phyloP scores from a whole-genome alignment of 768 basidiomycete genomes.

The Favolaschia claudopus region DNA sequence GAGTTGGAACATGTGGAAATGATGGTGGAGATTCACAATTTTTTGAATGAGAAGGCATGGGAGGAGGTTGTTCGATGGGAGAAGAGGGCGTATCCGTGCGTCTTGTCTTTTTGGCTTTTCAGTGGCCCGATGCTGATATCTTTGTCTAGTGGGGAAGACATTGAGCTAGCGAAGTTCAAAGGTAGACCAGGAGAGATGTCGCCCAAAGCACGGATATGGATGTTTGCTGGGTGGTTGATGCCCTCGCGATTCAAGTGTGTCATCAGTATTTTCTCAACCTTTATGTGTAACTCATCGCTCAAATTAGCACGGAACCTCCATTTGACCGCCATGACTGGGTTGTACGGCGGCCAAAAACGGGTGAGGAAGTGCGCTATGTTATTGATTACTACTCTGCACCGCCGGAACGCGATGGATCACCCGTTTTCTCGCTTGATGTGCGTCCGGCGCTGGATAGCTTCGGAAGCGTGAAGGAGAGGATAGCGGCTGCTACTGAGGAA shows the following conservation, averaged over 20 bases:
- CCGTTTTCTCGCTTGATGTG: slow-evolving; percentile 95
- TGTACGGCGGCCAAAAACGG: slow-evolving; percentile 78
- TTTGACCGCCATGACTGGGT: slow-evolving; percentile 99
- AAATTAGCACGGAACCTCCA: slow-evolving; percentile 81
- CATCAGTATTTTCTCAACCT: neutral
- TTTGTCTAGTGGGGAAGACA: slow-evolving; percentile 64
- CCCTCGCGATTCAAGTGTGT: slow-evolving; percentile 90
- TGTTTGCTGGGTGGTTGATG: slow-evolving; percentile 88
- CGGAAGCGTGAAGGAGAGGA: slow-evolving; percentile 75
- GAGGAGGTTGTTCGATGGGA: slow-evolving; percentile 95
- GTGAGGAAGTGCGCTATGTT: slow-evolving; percentile 91
- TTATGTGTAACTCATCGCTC: slow-evolving; percentile 1
- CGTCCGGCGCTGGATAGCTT: slow-evolving; percentile 92
- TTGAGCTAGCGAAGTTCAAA: slow-evolving; percentile 84
- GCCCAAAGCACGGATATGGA: slow-evolving; percentile 89
- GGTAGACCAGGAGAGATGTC: slow-evolving; percentile 93
- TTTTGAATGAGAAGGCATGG: slow-evolving; percentile 97
- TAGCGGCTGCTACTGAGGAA: slow-evolving; percentile 73
- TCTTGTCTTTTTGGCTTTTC: slow-evolving; percentile 17
- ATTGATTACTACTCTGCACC: slow-evolving; percentile 99
- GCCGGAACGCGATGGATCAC: slow-evolving; percentile 87
- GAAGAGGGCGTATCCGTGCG: slow-evolving; percentile 67
- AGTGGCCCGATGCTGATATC: neutral
- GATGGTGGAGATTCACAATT: slow-evolving; percentile 99
- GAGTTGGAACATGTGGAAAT: slow-evolving; percentile 82